These are phyloP conservation scores for Penicillium pulvis DNA, from an alignment of 495 filamentous ascomycete genomes.

Conservation along the genomic window DNA sequence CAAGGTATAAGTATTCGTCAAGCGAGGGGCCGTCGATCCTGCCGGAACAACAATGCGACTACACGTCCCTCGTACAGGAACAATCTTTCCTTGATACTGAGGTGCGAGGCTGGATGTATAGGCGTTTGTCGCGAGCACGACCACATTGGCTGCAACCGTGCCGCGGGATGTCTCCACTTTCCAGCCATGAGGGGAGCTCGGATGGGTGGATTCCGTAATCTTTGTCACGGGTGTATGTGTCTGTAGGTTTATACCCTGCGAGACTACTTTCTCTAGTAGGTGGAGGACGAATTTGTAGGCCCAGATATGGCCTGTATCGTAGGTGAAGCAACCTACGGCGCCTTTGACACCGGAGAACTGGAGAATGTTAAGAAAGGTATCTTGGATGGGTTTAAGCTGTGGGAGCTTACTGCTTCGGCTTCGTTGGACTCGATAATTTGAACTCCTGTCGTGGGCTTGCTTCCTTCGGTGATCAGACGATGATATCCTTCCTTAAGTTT, in stretches of 20 bases:
- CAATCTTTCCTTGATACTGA: slow-evolving; percentile 67
- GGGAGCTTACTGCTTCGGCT: slow-evolving; percentile 25
- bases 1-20: slow-evolving; percentile 30
- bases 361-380: slow-evolving; percentile 10
- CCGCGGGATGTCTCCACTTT: slow-evolving; percentile 66
- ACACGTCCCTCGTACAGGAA: slow-evolving; percentile 66
- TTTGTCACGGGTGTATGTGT: slow-evolving; percentile 68
- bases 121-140: slow-evolving; percentile 79
- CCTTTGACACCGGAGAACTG: slow-evolving; percentile 51
- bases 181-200: slow-evolving; percentile 16
- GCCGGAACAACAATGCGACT: slow-evolving; percentile 36
- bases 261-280: slow-evolving; percentile 61
- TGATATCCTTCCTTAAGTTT: slow-evolving; percentile 31
- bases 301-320: slow-evolving; percentile 59
- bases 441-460: slow-evolving; percentile 19
- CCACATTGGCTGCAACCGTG: slow-evolving; percentile 52
- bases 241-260: slow-evolving; percentile 69
- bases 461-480: slow-evolving; percentile 21
- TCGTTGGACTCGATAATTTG: slow-evolving; percentile 17
- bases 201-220: slow-evolving; percentile 31
- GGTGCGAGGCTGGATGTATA: slow-evolving; percentile 77
- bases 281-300: slow-evolving; percentile 80
- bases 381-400: background rate
- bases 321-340: slow-evolving; percentile 42
- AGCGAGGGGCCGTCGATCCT: slow-evolving; percentile 13